phyloP scores from a whole-genome alignment of 495 filamentous ascomycete species.

The Venustampulla echinocandica region DNA sequence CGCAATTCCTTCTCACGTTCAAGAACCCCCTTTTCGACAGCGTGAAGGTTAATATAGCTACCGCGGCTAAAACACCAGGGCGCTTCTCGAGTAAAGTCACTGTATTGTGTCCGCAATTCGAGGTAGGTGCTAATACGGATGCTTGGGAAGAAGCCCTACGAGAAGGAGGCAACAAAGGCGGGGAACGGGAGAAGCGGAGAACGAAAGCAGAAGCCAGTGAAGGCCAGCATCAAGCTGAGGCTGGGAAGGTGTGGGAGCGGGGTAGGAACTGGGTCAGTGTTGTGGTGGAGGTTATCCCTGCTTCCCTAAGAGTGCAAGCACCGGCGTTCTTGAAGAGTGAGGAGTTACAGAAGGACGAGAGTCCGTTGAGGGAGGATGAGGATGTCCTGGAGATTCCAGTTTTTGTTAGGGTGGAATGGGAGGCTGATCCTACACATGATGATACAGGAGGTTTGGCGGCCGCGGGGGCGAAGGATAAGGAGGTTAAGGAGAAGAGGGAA shows the following conservation, averaged over 20 bases:
- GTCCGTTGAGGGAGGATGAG: conserved; percentile 58
- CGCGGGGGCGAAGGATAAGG: conserved; percentile 33
- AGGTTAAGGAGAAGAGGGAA: conserved; percentile 58
- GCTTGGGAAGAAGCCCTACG: conserved; percentile 88
- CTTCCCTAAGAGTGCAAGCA: conserved; percentile 30
- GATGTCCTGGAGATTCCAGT: conserved; percentile 93
- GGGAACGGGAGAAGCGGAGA: conserved; percentile 31
- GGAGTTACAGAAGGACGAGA: conserved; percentile 8
- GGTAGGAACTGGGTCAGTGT: conserved; percentile 93
- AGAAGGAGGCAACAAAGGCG: conserved; percentile 28
- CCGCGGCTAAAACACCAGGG: conserved; percentile 72
- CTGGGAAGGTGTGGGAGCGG: conserved; percentile 89
- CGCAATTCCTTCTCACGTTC: conserved; percentile 78
- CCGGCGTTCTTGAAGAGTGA: conserved; percentile 22
- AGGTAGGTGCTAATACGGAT: conserved; percentile 89
- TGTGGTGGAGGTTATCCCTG: conserved; percentile 82
- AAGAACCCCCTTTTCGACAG: conserved; percentile 91
- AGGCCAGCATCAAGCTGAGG: conserved; percentile 60
- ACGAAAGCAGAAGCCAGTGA: conserved; percentile 30
- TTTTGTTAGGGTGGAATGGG: conserved; percentile 88
- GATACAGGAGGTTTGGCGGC: conserved; percentile 39
- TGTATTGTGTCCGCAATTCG: conserved; percentile 88
- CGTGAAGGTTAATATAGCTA: conserved; percentile 78
- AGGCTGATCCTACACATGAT: conserved; percentile 65
- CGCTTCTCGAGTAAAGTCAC: conserved; percentile 71